phyloP scores from a whole-genome alignment of 2,329 filamentous ascomycete genomes.

The Neopestalotiopsis clavispora region DNA sequence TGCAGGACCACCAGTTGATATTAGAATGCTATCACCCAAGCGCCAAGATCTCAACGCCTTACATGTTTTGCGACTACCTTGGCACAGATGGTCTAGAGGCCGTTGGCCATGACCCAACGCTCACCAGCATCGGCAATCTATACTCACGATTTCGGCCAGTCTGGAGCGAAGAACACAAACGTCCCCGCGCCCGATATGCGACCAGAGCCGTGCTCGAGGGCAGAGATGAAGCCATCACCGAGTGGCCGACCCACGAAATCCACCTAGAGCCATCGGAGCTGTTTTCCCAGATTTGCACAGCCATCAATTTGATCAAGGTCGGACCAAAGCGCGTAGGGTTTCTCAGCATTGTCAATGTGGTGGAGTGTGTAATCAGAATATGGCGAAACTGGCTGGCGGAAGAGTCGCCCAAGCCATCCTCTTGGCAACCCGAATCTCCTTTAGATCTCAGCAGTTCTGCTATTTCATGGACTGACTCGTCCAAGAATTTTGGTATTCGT shows the following conservation, averaged over 20 bases:
- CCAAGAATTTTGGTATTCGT: slow-evolving; percentile 69
- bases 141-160: slow-evolving; percentile 76
- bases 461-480: slow-evolving; percentile 72
- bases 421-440: slow-evolving; percentile 31
- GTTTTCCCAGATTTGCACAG: slow-evolving; percentile 75
- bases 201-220: slow-evolving; percentile 26
- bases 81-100: slow-evolving; percentile 64
- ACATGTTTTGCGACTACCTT: slow-evolving; percentile 69
- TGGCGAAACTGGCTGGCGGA: slow-evolving; percentile 73
- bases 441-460: slow-evolving; percentile 27
- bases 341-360: slow-evolving; percentile 67
- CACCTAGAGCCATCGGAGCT: slow-evolving; percentile 71
- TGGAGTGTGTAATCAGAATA: slow-evolving; percentile 71
- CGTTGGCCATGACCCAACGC: slow-evolving; percentile 37
- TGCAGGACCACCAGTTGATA: slow-evolving; percentile 69
- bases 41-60: slow-evolving; percentile 70
- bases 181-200: slow-evolving; percentile 27
- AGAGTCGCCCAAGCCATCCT: slow-evolving; percentile 25
- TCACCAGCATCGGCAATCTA: slow-evolving; percentile 54
- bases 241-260: slow-evolving; percentile 62
- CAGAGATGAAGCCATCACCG: slow-evolving; percentile 33
- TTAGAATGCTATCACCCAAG: slow-evolving; percentile 81
- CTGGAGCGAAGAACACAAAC: slow-evolving; percentile 51
- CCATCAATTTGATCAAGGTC: slow-evolving; percentile 71
- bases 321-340: slow-evolving; percentile 66